Evolutionary conservation across 768 basidiomycete species (phyloP), one percentile per base, ranked within the genome.

Genomic region (Pleurotus tuoliensis): DNA sequence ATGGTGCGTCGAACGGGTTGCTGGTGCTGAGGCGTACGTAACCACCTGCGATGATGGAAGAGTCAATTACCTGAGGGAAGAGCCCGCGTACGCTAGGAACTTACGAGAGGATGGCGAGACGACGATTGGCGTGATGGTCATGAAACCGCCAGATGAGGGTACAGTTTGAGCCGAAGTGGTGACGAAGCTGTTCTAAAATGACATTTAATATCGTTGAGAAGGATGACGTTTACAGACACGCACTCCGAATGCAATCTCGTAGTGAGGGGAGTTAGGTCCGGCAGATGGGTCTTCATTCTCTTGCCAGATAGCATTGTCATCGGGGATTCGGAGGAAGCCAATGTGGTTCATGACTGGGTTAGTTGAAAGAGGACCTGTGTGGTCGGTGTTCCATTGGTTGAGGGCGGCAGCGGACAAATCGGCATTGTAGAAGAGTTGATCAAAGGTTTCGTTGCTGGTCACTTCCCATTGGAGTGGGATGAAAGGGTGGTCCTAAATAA

Each of bases 1-100:
- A 53, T 0, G 84, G 82, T 25, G 67, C 43, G 27, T 68, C 70
- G 65, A 83, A 82, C 8, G 81, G 73, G 60, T 76, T 67, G 24
- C 67, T 71, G n/a, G 79, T 76, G 43, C 66, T 73, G 41, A 83
- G 59, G n/a, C 63, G 70, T n/a, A 75, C 56, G 12, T 62, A 64
- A 16, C 76, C 76, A 51, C 73, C 74, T 76, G 38, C 2, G 11
- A 34, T 9, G 30, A 34, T 9, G 30, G 30, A 9, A 20, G 5
- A 18, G 37, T 7, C 6, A 34, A 8, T 4, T 8, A 11, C 9
- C 30, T 34, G 30, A 11, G 11, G 11, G 30, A 34, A 9, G 30
- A 34, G 30, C 11, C 30, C 30, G 1, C 9, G 1, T 9, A 34
- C 2, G 3, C 9, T 8, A 34, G 9, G 48, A 16, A 9, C 20